Evolutionary conservation across 2,329 filamentous ascomycete genomes (phyloP).

Genomic region (Hawksworthiomyces lignivorus): DNA sequence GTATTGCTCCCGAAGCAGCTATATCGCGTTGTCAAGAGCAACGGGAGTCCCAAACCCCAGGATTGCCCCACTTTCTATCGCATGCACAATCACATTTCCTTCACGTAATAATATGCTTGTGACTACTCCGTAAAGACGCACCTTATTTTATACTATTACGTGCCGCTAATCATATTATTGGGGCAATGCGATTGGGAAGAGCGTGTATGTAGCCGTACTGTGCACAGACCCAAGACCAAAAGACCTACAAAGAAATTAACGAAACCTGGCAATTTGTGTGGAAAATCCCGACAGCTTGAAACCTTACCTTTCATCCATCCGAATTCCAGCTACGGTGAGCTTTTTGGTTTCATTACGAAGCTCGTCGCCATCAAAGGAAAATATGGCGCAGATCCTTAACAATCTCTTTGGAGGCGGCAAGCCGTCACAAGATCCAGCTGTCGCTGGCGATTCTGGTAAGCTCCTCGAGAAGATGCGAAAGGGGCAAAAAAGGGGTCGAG

Average conservation of each 20-base stretch:
- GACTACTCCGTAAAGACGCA: too few species aligned
- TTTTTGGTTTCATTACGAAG: background rate
- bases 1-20: constrained; percentile 1
- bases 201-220: too few species aligned
- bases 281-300: background rate
- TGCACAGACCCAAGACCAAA: too few species aligned
- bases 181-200: too few species aligned
- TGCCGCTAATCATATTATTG: too few species aligned
- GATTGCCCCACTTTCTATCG: too few species aligned
- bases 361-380: constrained; percentile 10
- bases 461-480: background rate
- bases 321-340: background rate
- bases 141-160: too few species aligned
- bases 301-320: constrained; percentile 1
- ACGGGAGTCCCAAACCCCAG: background rate
- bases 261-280: background rate
- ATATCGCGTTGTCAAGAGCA: constrained; percentile 12
- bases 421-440: constrained; percentile 42
- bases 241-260: too few species aligned
- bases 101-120: too few species aligned
- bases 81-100: too few species aligned
- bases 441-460: constrained; percentile 57
- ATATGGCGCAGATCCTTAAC: constrained; percentile 55
- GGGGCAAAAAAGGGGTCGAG: background rate
- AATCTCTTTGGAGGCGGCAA: constrained; percentile 63